Conservation (phyloP, 768 basidiomycete genomes). For the Tephrocybe sp. region DNA sequence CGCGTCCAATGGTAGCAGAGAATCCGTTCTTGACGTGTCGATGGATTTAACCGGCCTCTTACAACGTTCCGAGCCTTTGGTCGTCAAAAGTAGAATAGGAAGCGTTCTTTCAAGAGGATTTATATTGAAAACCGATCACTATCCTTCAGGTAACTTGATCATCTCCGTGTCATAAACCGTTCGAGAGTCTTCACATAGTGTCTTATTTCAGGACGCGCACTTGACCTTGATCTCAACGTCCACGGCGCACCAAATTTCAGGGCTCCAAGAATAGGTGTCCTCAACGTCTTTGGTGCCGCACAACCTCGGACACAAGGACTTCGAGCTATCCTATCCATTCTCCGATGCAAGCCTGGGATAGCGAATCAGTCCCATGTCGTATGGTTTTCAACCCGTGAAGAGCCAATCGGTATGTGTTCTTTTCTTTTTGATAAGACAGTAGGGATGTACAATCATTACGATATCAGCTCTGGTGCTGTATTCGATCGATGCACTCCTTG, state of each 20-base stretch:
- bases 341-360: constrained; percentile 70
- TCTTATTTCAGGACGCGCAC: constrained; percentile 63
- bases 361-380: constrained; percentile 72
- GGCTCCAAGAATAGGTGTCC: constrained; percentile 69
- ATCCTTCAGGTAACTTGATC: constrained; percentile 61
- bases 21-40: constrained; percentile 24
- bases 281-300: constrained; percentile 94
- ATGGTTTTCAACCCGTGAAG: constrained; percentile 97
- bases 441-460: background rate
- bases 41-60: constrained; percentile 65
- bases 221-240: constrained; percentile 88
- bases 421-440: too few relatives aligned
- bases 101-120: constrained; percentile 86
- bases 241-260: constrained; percentile 97
- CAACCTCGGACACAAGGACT: constrained; percentile 94
- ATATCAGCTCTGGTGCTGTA: background rate
- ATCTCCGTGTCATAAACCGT: background rate
- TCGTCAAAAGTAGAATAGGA: constrained; percentile 82
- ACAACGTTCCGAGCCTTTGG: constrained; percentile 64
- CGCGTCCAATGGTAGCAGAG: constrained; percentile 2
- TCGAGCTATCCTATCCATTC: constrained; percentile 82
- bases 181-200: constrained; percentile 6
- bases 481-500: background rate
- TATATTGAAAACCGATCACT: constrained; percentile 93
- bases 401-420: constrained; percentile 74